Conservation (phyloP, 2,329 filamentous ascomycete genomes). For the Pleoardoris graminearum region DNA sequence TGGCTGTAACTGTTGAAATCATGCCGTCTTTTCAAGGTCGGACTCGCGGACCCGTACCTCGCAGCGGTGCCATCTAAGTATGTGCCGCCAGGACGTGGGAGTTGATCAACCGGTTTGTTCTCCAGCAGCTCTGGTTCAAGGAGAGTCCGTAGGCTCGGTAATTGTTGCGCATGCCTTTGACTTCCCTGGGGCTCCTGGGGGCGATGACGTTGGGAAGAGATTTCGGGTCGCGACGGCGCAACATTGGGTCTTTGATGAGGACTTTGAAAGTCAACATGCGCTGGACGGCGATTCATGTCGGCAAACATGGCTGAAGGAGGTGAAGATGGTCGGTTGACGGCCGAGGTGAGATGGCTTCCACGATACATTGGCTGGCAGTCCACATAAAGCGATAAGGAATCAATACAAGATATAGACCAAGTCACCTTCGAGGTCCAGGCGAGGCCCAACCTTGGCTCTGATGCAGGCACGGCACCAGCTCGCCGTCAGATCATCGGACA, state of each 20-base stretch:
- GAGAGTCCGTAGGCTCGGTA: slow-evolving; percentile 45
- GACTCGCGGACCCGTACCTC: slow-evolving; percentile 38
- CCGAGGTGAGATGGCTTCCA: slow-evolving; percentile 36
- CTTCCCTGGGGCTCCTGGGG: slow-evolving; percentile 29
- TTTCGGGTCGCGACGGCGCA: slow-evolving; percentile 33
- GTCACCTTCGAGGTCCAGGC: slow-evolving; percentile 31
- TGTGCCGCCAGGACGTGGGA: slow-evolving; percentile 25
- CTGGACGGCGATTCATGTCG: slow-evolving; percentile 77
- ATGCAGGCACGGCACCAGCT: slow-evolving; percentile 40
- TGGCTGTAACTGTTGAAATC: slow-evolving; percentile 37
- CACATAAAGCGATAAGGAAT: slow-evolving; percentile 39
- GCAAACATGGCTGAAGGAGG: slow-evolving; percentile 51
- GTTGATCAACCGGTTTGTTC: slow-evolving; percentile 32
- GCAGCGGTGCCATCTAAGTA: slow-evolving; percentile 23
- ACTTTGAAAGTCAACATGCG: slow-evolving; percentile 34
- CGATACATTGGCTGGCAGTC: slow-evolving; percentile 35
- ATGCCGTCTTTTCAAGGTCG: slow-evolving; percentile 43
- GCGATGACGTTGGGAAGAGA: slow-evolving; percentile 31
- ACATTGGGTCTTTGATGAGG: slow-evolving; percentile 33
- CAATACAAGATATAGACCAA: slow-evolving; percentile 35
- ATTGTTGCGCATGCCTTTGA: slow-evolving; percentile 38
- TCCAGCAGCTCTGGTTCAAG: slow-evolving; percentile 43
- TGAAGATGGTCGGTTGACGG: slow-evolving; percentile 29
- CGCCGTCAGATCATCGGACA: slow-evolving; percentile 34
- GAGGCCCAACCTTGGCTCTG: slow-evolving; percentile 29